Percentiles rank a stretch among this genome's conserved stretches.
Evolutionary conservation across 1,284 basidiomycete genomes (phyloP).

Genomic region (Chalciporus sp.): DNA sequence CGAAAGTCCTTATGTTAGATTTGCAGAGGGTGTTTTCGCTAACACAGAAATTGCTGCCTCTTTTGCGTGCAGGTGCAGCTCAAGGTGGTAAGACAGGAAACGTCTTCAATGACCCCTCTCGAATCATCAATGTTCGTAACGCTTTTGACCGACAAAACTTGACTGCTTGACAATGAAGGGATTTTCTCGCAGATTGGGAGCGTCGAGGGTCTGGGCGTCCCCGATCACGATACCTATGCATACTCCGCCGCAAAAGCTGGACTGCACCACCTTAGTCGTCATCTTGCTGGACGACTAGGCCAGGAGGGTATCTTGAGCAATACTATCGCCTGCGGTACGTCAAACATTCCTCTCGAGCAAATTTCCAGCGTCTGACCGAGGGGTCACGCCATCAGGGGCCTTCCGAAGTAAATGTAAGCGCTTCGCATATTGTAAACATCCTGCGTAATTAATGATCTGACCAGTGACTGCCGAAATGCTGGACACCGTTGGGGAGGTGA

Average conservation of each 20-base stretch:
- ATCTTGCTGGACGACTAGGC: constrained; percentile 63
- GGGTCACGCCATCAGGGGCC: constrained; percentile 35
- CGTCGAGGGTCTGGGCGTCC: constrained; percentile 57
- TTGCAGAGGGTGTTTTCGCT: constrained; percentile 72
- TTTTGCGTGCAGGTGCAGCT: constrained; percentile 56
- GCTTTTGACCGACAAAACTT: background rate
- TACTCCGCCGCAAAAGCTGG: constrained; percentile 70
- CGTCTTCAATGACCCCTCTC: constrained; percentile 50
- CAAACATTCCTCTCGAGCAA: constrained; percentile 1
- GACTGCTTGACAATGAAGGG: background rate
- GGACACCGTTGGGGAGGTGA: constrained; percentile 46
- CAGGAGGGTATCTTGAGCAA: constrained; percentile 67
- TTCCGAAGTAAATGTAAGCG: constrained; percentile 53
- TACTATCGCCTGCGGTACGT: constrained; percentile 65
- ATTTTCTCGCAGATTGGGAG: constrained; percentile 57
- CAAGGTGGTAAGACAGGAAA: constrained; percentile 42
- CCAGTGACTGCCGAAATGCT: constrained; percentile 66
- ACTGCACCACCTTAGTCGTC: constrained; percentile 62
- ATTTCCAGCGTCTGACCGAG: background rate
- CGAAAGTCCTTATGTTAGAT: constrained; percentile 68
- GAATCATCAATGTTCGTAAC: constrained; percentile 61
- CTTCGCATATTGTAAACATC: background rate
- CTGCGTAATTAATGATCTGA: background rate
- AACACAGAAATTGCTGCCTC: constrained; percentile 66
- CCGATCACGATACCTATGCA: constrained; percentile 66